phyloP scores from a whole-genome alignment of 2,329 filamentous ascomycete species.

The Rhytidhysteron rufulum region DNA sequence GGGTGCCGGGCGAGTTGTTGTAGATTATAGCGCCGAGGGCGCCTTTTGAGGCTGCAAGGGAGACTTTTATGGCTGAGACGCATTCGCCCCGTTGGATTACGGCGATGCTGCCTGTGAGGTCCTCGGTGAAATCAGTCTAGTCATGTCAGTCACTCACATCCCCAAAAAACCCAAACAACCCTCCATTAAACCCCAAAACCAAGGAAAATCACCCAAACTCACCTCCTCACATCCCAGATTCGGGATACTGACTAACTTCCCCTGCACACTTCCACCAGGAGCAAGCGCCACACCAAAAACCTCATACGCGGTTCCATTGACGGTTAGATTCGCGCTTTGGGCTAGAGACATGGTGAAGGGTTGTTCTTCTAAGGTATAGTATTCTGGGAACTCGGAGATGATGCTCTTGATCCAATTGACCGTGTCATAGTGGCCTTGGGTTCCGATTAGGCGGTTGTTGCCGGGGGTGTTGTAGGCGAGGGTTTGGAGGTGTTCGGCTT shows the following conservation, averaged over 20 bases:
- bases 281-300: conserved; percentile 14
- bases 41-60: conserved; percentile 63
- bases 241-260: conserved; percentile 20
- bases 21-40: conserved; percentile 70
- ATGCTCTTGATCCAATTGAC: conserved; percentile 33
- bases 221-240: conserved; percentile 31
- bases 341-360: conserved; percentile 19
- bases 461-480: too few relatives aligned
- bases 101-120: conserved; percentile 61
- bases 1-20: conserved; percentile 62
- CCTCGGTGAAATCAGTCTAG: conserved; percentile 65
- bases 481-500: too few relatives aligned
- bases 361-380: conserved; percentile 36
- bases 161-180: too few relatives aligned
- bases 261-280: conserved; percentile 22
- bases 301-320: conserved; percentile 12
- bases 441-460: conserved; percentile 38
- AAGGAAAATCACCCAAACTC: too few relatives aligned
- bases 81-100: conserved; percentile 69
- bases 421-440: conserved; percentile 36
- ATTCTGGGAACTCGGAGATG: conserved; percentile 30
- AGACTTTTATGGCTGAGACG: conserved; percentile 68
- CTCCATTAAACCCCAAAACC: too few relatives aligned
- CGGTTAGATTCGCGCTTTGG: conserved; percentile 16
- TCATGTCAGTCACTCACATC: too few relatives aligned